Evolutionary conservation across 495 filamentous ascomycete species (phyloP).

Genomic region (Gamarada debralockiae): DNA sequence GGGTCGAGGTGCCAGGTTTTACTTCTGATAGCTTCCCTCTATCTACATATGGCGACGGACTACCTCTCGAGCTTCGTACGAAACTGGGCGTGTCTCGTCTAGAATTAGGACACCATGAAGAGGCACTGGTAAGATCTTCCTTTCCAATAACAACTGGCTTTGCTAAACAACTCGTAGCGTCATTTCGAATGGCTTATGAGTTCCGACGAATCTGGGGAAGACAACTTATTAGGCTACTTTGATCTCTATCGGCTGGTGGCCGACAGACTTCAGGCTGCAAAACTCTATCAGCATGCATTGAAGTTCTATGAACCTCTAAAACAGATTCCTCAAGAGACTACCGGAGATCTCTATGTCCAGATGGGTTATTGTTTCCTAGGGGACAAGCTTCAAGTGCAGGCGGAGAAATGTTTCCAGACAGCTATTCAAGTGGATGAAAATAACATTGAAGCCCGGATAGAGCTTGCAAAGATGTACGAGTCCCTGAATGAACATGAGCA

Average conservation of each 20-base stretch:
- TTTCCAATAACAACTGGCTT: conserved; percentile 5
- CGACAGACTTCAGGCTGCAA: conserved; percentile 56
- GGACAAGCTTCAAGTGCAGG: conserved; percentile 57
- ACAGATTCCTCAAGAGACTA: conserved; percentile 48
- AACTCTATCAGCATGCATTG: conserved; percentile 59
- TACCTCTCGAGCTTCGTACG: conserved; percentile 81
- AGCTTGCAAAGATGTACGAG: conserved; percentile 79
- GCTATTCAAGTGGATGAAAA: conserved; percentile 65
- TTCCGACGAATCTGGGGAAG: conserved; percentile 40
- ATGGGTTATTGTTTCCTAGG: conserved; percentile 70
- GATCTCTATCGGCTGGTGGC: conserved; percentile 76
- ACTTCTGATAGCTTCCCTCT: conserved; percentile 45
- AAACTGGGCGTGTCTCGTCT: conserved; percentile 82
- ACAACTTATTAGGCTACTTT: conserved; percentile 57
- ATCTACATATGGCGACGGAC: conserved; percentile 64
- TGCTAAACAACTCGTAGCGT: conserved; percentile 22
- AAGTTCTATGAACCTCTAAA: conserved; percentile 70
- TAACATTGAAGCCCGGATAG: conserved; percentile 67
- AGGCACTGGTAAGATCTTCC: conserved; percentile 63
- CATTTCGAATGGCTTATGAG: conserved; percentile 62
- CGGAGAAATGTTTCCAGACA: conserved; percentile 69
- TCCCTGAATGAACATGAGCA: conserved; percentile 61
- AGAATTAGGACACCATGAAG: conserved; percentile 61
- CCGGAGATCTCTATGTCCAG: conserved; percentile 60
- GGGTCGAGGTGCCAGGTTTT: conserved; percentile 47